Evolutionary conservation across 1,284 basidiomycete genomes (phyloP).

Genomic region (Chalciporus sp.): DNA sequence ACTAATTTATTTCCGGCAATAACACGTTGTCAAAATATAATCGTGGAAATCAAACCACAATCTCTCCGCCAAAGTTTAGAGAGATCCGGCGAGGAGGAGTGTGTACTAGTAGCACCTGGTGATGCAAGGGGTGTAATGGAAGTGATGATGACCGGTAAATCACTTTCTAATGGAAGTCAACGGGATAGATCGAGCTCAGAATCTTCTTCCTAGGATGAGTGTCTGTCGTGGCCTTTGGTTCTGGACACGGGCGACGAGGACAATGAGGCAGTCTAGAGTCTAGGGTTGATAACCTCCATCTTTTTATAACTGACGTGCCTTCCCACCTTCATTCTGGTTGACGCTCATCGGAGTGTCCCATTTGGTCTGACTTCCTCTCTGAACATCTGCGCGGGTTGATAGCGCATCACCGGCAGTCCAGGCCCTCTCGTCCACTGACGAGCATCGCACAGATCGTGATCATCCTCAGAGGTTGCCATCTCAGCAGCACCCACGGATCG

Average conservation of each 20-base stretch:
- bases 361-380: neutral
- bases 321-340: neutral
- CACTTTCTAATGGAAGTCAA: neutral
- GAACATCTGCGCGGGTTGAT: no score
- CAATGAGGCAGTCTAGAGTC: neutral
- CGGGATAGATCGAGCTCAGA: neutral
- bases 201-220: neutral
- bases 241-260: neutral
- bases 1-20: constrained; percentile 20
- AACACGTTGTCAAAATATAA: constrained; percentile 12
- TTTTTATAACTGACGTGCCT: neutral
- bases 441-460: no score
- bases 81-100: neutral
- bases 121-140: no score
- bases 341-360: neutral
- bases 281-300: neutral
- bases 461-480: neutral
- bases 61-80: neutral
- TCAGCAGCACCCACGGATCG: constrained; percentile 7
- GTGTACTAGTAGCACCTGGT: no score
- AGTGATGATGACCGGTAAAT: neutral
- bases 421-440: neutral
- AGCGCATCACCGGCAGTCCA: no score
- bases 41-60: constrained; percentile 24
- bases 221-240: neutral